Base-by-base conservation (phyloP, 192 early-diverging fungal genomes). In the Rhizoclosmatium globosum region DNA sequence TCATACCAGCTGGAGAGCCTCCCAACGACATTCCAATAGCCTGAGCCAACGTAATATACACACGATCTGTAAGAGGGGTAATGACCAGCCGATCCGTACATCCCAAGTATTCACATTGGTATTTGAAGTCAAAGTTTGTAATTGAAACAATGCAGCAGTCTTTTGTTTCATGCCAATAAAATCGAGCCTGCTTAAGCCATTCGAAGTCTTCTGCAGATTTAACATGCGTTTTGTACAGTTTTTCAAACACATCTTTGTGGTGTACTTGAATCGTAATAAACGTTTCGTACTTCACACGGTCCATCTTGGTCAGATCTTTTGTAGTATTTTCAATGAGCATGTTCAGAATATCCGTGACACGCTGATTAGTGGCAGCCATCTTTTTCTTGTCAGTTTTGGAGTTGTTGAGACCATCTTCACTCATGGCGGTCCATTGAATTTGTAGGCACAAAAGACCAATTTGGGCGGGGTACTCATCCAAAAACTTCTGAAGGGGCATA, bases 161-260 rank as follows among this genome's bases (percentile, higher is more conserved):
- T 71, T 91, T 91, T 0, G 90, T 91, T 64, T 91, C 89, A 64
- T 91, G 89, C 90, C 90, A 91, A 72, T 91, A 91, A 80, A 91
- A 91, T 19, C 90, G 80, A 13, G 89, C 89, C 78, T 91, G 90
- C 72, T 89, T 88, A 11, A 91, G 68, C 90, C 90, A 91, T 74
- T 91, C 90, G 74, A 91, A 91, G 73, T 91, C 89, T 46, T 91
- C 90, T 11, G 86, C 74, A 47, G 83, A 77, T 56, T 91, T 91
- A 44, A 89, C 80, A 74, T 91, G 90, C 6, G 85, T 44, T 76
- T 91, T 91, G 71, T 80, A 81, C 4, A 91, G 83, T 77, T 91
- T 91, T 67, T 91, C 90, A 76, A 89, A 91, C 62, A 91, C 90
- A 87, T 91, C 90, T 19, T 88, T 82, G 67, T 91, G 90, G 73